Base-by-base conservation (phyloP, 2,329 filamentous ascomycete genomes). In the Rutstroemia sp. region DNA sequence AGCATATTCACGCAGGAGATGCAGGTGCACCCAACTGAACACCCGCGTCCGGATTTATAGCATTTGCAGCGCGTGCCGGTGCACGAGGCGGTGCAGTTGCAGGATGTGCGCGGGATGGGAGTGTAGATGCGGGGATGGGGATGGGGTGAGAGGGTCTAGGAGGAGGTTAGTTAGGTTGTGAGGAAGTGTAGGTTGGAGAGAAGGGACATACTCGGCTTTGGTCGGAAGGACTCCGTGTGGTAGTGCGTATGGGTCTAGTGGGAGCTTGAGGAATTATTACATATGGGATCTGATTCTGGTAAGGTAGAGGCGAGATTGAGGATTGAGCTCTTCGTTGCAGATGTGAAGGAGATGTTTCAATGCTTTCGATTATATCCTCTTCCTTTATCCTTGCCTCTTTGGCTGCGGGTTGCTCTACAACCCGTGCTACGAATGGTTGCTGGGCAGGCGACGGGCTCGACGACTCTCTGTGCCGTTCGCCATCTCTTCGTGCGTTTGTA, bases 1-100 rank as follows among this genome's bases (percentile, higher is more conserved):
- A 55, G 46, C 46, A 55, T 55, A 16, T 55, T 55, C 3, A 44
- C 38, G 2, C 53, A 55, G 16, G 46, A 41, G 16, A 41, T 48
- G 18, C 53, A 55, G 39, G 42, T 44, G 14, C 53, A 55, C 9
- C 16, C 37, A 3, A 25, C 23, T 2, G 19, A 50, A 16, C 46
- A 55, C 9, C 53, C 53, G 8, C 16, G 25, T 2, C 53, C 53
- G 5, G 27, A 44, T 19, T 45, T 55, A 7, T 50, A 55, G 14
- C 46, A 51, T 25, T 34, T 50, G 9, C 46, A 55, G 12, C 46
- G 46, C 5, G 46, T 50, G 2, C 37, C 30, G 4, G 5, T 16
- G 7, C 53, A 55, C 10, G 37, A 34, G 4, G 46, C 30, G 6
- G 18, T 48, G n/a, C 53, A 55, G 25, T 44, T 55, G 21, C 53